Base-by-base conservation (phyloP, 768 basidiomycete genomes). In the Auricularia cornea region DNA sequence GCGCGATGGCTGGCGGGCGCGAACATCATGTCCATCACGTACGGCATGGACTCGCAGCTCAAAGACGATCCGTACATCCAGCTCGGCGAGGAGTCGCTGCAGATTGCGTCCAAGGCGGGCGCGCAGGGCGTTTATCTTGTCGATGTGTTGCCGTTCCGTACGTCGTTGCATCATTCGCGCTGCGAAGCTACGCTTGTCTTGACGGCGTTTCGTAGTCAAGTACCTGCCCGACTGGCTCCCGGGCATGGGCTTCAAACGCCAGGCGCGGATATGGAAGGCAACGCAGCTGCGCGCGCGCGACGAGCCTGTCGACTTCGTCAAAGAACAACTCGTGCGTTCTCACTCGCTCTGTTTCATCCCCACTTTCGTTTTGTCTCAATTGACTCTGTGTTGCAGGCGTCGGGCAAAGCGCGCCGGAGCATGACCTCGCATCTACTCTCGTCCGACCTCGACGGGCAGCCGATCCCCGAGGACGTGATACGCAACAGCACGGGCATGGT, bases 281-380 rank as follows among this genome's bases (percentile, higher is more conserved):
- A 48, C 44, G 12, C 44, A 48, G 44, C 60, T 62, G 5, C 64
- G n/a, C 1, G 40, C 60, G 14, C 63, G 65, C 18, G 65, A 70
- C 41, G 75, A 74, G 62, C 86, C 86, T 8, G 76, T 81, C 68
- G 76, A 78, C 41, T 84, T 81, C 62, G 85, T 85, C 57, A 84
- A 84, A 69, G 6, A 48, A 20, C 12, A 48, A 23, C 16, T 48
- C 12, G 44, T 48, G 23, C 44, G 44, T 20, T 6, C 44, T 38
- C 16, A 8, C 35, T 38, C 0, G 16, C 35, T 1, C 35, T 10
- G 10, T 10, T 35, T 2, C 35, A 3, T 38, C 8, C 10, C 35
- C 10, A 4, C 35, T 38, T 2, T 10, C 35, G 3, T 14, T 38
- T 38, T 38, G 35, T 10, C 35, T 0, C 35, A 14, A n/a, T n/a